These are phyloP conservation scores for Malania oleifera DNA, from an alignment of 164 flowering plant species.

Conservation along the genomic window DNA sequence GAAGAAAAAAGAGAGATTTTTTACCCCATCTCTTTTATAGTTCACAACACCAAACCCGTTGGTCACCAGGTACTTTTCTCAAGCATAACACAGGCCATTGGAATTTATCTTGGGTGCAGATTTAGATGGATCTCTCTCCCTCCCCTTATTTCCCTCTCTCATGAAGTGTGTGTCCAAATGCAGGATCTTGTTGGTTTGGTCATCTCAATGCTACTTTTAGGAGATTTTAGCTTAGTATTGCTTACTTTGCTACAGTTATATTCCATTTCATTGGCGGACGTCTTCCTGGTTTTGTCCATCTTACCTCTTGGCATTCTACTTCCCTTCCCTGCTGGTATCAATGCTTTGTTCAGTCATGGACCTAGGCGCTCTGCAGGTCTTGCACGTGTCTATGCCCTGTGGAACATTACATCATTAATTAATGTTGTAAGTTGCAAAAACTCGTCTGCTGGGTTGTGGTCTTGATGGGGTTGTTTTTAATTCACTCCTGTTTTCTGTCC, in stretches of 20 bases:
- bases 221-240: slow-evolving; percentile 83
- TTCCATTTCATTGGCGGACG: slow-evolving; percentile 62
- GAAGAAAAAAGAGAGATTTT: slow-evolving; percentile 71
- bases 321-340: slow-evolving; percentile 95
- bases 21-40: slow-evolving; percentile 62
- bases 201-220: slow-evolving; percentile 74
- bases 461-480: too few species aligned
- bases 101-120: too few species aligned
- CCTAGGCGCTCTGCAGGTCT: slow-evolving; percentile 80
- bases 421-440: slow-evolving; percentile 95
- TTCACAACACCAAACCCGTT: slow-evolving; percentile 88
- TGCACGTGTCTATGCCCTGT: slow-evolving; percentile 87
- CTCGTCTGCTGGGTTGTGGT: too few species aligned
- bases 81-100: not conserved
- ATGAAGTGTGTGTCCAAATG: slow-evolving; percentile 8
- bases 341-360: slow-evolving; percentile 89
- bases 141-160: not conserved
- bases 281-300: slow-evolving; percentile 59
- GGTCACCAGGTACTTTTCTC: slow-evolving; percentile 87
- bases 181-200: slow-evolving; percentile 97
- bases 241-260: slow-evolving; percentile 82
- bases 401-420: slow-evolving; percentile 80
- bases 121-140: not conserved
- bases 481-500: not conserved
- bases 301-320: slow-evolving; percentile 77